phyloP scores from a whole-genome alignment of 352 stramenopile genomes.

The Globisporangium heterothallicum region DNA sequence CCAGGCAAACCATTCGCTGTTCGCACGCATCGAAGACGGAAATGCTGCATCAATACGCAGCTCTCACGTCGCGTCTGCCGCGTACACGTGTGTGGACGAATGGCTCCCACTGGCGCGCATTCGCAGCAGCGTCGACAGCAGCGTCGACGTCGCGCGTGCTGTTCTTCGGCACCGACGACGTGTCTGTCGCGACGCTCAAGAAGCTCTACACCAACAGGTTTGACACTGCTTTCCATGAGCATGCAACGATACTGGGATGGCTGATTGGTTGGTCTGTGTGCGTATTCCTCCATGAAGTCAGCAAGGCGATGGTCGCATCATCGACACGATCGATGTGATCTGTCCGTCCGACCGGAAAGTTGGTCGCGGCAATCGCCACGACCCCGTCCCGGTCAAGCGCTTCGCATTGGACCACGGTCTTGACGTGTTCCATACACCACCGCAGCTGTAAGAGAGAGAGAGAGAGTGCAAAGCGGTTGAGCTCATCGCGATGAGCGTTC shows the following conservation, averaged over 20 bases:
- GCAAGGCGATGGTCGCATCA: constrained; percentile 19
- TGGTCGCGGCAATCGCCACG: constrained; percentile 36
- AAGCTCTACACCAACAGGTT: constrained; percentile 64
- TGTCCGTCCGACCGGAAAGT: constrained; percentile 80
- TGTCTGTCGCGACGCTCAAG: constrained; percentile 74
- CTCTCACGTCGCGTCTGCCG: not conserved
- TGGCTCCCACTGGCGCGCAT: constrained; percentile 3
- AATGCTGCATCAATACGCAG: not conserved
- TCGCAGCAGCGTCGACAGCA: constrained; percentile 7
- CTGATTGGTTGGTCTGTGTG: not conserved
- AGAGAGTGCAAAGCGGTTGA: no score
- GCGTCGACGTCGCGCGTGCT: constrained; percentile 48
- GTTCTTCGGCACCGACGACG: constrained; percentile 85
- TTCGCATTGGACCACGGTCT: constrained; percentile 63
- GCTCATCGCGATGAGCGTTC: no score
- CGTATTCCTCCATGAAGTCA: constrained; percentile 14
- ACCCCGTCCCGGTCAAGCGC: constrained; percentile 71
- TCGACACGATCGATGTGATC: constrained; percentile 65
- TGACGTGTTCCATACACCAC: constrained; percentile 54
- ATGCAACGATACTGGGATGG: not conserved
- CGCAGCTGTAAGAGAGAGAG: constrained; percentile 35
- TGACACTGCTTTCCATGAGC: not conserved
- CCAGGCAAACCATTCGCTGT: no score
- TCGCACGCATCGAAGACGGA: no score
- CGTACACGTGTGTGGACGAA: constrained; percentile 1